A percentile compares a stretch with the other conserved stretches of the same genome.
Evolutionary conservation across 1,139 yeast species (phyloP).

Genomic region (Saccharomycopsis crataegensis): DNA sequence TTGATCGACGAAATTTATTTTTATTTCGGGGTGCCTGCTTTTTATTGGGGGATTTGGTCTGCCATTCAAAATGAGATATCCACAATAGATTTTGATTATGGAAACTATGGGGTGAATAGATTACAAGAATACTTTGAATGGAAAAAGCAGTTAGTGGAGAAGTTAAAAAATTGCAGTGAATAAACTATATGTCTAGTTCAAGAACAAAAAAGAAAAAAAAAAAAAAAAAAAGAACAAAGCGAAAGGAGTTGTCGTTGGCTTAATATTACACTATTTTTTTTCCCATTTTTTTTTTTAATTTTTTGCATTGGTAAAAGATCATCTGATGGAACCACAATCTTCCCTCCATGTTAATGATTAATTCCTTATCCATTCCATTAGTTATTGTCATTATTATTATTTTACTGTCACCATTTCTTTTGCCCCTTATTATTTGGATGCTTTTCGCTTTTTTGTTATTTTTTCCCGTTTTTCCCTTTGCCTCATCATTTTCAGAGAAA

Average conservation of each 20-base stretch:
- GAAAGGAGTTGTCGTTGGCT: not conserved
- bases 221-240: not conserved
- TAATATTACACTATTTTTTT: not conserved
- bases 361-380: not conserved
- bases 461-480: not conserved
- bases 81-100: conserved; percentile 67
- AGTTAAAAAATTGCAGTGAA: not conserved
- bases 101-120: conserved; percentile 50
- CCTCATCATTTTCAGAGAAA: not conserved
- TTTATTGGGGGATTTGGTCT: conserved; percentile 85
- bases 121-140: conserved; percentile 66
- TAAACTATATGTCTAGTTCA: not conserved
- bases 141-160: conserved; percentile 31
- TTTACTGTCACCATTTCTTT: conserved; percentile 8
- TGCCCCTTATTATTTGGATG: not conserved
- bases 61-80: conserved; percentile 67
- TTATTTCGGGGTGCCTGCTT: conserved; percentile 76
- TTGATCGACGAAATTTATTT: conserved; percentile 49
- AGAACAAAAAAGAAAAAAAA: not conserved
- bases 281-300: not conserved
- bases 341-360: not conserved
- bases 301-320: not conserved
- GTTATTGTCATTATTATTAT: conserved; percentile 4
- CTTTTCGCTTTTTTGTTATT: not conserved
- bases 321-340: not conserved